These are phyloP conservation scores for Penicillium sp. DNA, from an alignment of 2,329 filamentous ascomycete species.

Conservation along the genomic window DNA sequence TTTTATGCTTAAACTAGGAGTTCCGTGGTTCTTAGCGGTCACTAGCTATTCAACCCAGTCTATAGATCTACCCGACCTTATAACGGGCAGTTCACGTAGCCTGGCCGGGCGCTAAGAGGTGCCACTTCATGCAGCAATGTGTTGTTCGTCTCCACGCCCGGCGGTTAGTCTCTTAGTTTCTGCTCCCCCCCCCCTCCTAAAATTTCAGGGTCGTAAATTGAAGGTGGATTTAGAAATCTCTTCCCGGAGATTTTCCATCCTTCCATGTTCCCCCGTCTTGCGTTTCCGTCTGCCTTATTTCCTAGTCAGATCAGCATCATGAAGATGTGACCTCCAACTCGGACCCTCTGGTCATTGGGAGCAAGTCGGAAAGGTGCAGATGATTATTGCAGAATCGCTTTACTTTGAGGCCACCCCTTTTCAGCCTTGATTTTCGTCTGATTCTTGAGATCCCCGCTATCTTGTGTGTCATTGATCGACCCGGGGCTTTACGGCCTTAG, in stretches of 20 bases:
- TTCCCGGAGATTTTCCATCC: not conserved
- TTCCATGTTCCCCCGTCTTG: not conserved
- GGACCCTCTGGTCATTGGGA: not conserved
- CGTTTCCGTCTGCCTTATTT: not conserved
- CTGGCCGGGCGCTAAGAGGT: not conserved
- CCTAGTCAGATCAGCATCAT: too few species aligned
- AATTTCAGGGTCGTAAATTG: not conserved
- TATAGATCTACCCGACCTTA: not conserved
- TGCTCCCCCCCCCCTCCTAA: not conserved
- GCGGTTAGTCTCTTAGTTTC: not conserved
- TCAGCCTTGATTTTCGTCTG: not conserved
- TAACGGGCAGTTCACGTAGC: not conserved
- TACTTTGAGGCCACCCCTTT: not conserved
- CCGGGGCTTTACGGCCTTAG: not conserved
- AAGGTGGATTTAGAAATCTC: not conserved
- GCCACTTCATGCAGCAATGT: not conserved
- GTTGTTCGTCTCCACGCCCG: not conserved
- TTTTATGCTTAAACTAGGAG: conserved; percentile 24
- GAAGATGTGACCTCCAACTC: not conserved
- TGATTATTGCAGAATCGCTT: not conserved
- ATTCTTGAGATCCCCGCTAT: not conserved
- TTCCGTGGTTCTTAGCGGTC: conserved; percentile 12
- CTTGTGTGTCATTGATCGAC: not conserved
- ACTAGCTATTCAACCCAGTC: not conserved
- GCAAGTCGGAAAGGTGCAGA: not conserved